phyloP scores from a whole-genome alignment of 192 early-diverging fungal genomes.

The Obelidium mucronatum region DNA sequence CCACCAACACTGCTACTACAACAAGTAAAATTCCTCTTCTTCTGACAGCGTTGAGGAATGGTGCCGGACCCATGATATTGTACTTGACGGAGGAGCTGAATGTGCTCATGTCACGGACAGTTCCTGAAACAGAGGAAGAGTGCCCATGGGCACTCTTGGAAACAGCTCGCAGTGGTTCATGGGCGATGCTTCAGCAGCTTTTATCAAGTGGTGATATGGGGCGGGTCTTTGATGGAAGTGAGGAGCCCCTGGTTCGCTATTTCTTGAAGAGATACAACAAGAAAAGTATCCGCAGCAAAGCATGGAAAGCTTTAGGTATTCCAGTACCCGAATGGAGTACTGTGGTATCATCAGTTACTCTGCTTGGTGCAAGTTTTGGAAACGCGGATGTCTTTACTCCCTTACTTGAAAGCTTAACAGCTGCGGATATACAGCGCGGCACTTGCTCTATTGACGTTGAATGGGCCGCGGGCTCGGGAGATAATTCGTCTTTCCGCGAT shows the following conservation, averaged over 20 bases:
- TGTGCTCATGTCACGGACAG: not conserved
- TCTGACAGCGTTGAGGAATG: constrained; percentile 12
- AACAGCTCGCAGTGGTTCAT: constrained; percentile 1
- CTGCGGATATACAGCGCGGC: not conserved
- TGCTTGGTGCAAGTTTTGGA: constrained; percentile 14
- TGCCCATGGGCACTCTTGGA: constrained; percentile 15
- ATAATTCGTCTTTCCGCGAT: not conserved
- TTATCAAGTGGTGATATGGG: not conserved
- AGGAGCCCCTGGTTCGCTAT: not conserved
- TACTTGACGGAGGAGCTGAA: not conserved
- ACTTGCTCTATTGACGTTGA: not conserved
- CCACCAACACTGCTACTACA: no score
- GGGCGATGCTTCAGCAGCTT: not conserved
- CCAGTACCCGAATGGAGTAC: not conserved
- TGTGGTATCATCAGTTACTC: no score
- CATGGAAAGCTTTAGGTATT: not conserved
- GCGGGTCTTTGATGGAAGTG: not conserved
- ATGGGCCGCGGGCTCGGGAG: not conserved
- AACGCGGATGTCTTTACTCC: constrained; percentile 1
- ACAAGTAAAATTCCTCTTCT: not conserved
- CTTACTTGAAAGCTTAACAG: not conserved
- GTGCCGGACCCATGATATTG: not conserved
- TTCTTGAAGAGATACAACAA: not conserved
- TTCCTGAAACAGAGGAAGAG: not conserved
- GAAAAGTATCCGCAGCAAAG: not conserved